Conservation (phyloP, 2,329 filamentous ascomycete species). For the Fusarium abutilonis region DNA sequence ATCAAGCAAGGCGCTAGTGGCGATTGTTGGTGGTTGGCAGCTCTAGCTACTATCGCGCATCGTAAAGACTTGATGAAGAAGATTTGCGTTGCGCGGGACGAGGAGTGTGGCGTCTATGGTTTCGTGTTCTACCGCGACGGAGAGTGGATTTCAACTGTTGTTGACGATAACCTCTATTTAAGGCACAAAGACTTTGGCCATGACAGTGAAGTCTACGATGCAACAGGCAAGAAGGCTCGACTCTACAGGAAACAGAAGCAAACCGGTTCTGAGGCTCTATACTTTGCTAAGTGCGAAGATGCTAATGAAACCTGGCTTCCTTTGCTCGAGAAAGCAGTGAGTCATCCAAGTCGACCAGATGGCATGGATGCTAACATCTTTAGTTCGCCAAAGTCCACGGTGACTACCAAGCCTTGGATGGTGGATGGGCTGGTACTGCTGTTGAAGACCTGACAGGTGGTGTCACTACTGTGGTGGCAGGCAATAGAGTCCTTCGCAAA, state of each 20-base stretch:
- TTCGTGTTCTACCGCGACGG: slow-evolving; percentile 78
- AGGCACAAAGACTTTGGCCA: slow-evolving; percentile 54
- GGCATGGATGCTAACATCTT: slow-evolving; percentile 7
- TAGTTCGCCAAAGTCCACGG: slow-evolving; percentile 78
- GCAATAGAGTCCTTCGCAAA: slow-evolving; percentile 70
- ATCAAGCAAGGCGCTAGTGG: slow-evolving; percentile 62
- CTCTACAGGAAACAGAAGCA: slow-evolving; percentile 71
- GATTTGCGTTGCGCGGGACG: slow-evolving; percentile 73
- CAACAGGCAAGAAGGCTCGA: slow-evolving; percentile 63
- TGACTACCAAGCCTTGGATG: slow-evolving; percentile 74
- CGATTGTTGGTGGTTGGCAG: slow-evolving; percentile 79
- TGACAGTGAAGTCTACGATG: slow-evolving; percentile 50
- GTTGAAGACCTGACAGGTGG: slow-evolving; percentile 64
- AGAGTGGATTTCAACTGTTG: slow-evolving; percentile 76
- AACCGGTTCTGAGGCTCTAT: slow-evolving; percentile 73
- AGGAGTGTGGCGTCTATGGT: slow-evolving; percentile 75
- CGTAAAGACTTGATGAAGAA: slow-evolving; percentile 71
- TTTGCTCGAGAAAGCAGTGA: slow-evolving; percentile 72
- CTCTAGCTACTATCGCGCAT: slow-evolving; percentile 73
- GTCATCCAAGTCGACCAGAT: neutral
- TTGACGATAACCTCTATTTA: slow-evolving; percentile 71
- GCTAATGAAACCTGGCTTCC: slow-evolving; percentile 80
- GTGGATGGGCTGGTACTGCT: slow-evolving; percentile 68
- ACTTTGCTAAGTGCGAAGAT: slow-evolving; percentile 75
- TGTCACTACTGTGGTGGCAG: slow-evolving; percentile 64